A percentile compares a stretch with the other conserved stretches of the same genome.
These are phyloP conservation scores for Crithidia bombi DNA, from an alignment of 208 protist species.

Conservation along the genomic window DNA sequence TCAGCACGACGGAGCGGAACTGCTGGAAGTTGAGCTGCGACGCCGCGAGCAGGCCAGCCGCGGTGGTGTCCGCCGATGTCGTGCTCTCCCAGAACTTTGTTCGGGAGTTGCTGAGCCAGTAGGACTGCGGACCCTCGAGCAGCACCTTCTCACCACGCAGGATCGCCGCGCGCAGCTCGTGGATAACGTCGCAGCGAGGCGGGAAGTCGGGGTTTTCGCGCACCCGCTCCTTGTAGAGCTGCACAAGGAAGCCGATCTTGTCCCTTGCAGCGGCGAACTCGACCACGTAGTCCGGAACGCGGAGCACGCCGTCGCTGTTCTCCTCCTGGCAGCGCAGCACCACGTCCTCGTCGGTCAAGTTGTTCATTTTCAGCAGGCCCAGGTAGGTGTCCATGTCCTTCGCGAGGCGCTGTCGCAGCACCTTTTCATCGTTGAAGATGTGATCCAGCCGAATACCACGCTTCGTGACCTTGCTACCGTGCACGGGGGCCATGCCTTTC, in stretches of 20 bases:
- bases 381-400: constrained; percentile 91
- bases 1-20: constrained; percentile 81
- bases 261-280: constrained; percentile 79
- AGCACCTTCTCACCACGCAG: constrained; percentile 84
- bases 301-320: constrained; percentile 84
- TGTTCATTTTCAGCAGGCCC: constrained; percentile 73
- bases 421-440: constrained; percentile 88
- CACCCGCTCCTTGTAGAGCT: constrained; percentile 80
- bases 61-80: constrained; percentile 89
- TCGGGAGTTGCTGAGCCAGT: constrained; percentile 91
- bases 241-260: constrained; percentile 83
- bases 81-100: constrained; percentile 94
- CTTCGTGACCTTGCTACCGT: constrained; percentile 91
- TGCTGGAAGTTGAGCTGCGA: constrained; percentile 88
- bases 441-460: constrained; percentile 91
- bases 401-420: constrained; percentile 58
- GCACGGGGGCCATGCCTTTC: constrained; percentile 91
- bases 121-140: constrained; percentile 92
- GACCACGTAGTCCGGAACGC: constrained; percentile 84
- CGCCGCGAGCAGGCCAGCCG: constrained; percentile 80
- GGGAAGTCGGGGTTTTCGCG: constrained; percentile 83
- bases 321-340: constrained; percentile 72
- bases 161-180: constrained; percentile 77
- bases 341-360: constrained; percentile 81
- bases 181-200: constrained; percentile 77